Base-by-base conservation (phyloP, 2,329 filamentous ascomycete species). In the Nemania serpens region DNA sequence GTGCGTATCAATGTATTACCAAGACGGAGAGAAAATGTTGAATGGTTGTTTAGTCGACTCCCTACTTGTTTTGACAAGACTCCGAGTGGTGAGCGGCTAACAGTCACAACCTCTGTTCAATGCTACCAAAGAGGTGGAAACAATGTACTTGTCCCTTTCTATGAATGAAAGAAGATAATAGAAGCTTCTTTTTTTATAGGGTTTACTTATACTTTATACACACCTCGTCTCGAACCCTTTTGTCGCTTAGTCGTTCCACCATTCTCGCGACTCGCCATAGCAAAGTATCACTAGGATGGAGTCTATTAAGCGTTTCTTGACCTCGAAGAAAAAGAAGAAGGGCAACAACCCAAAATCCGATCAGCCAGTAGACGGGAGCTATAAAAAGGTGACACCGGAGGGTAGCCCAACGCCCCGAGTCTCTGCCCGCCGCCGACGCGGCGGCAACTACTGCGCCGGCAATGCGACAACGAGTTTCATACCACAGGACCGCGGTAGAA, bases 401-500 rank as follows among this genome's bases (percentile, higher is more conserved):
- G 49, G 9, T 33, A 18, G 6, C 18, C 10, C 3, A 20, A 6
- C 22, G 18, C 25, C 25, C 25, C 25, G 25, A 29, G 25, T 29
- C 25, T 29, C 25, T 7, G 3, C 25, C 25, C 25, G 3, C 25
- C 25, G 25, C 25, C 7, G 7, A 3, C 25, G 4, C 25, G 7
- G 3, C 25, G 39, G 39, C 17, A 17, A n/a, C 17, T 42, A 20
- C 39, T 10, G 11, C 15, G 5, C 39, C 17, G 22, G 22, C 20
- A 12, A 46, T 25, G 43, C 46, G 12, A 57, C 50, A 6, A 61
- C 42, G 4, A 9, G 45, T 17, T 69, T 70, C 55, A 58, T 37
- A 5, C 67, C 70, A 5, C 58, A 50, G 48, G 64, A 43, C 5
- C 58, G 59, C 13, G 69, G 64, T 7, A 36, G 43, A 9, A 46